A percentile compares a stretch with the other conserved stretches of the same genome.
Conservation (phyloP, 2,329 filamentous ascomycete species). For the Talaromyces funiculosus region DNA sequence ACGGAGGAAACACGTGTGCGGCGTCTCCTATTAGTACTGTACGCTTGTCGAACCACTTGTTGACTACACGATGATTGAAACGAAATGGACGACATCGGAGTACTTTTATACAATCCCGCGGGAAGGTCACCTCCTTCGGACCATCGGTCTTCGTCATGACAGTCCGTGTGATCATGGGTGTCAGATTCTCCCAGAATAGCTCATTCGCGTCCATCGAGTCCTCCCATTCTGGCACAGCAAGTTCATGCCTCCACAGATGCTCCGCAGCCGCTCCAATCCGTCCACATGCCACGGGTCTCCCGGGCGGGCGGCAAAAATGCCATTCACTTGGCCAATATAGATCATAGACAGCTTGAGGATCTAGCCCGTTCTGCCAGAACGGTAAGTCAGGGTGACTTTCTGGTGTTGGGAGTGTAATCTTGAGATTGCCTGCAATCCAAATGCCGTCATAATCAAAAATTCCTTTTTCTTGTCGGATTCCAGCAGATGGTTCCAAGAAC, state of each 20-base stretch:
- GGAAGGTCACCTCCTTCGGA: constrained; percentile 16
- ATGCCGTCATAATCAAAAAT: constrained; percentile 22
- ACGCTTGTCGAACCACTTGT: constrained; percentile 20
- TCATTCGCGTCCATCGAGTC: constrained; percentile 15
- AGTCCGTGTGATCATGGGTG: constrained; percentile 9
- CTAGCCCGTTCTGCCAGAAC: constrained; percentile 24
- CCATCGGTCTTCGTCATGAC: neutral
- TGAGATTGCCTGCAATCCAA: constrained; percentile 27
- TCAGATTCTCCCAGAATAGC: constrained; percentile 13
- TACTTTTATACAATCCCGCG: constrained; percentile 23
- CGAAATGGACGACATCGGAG: constrained; percentile 22
- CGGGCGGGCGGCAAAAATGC: constrained; percentile 24
- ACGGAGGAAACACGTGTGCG: constrained; percentile 25
- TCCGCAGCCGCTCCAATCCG: constrained; percentile 25
- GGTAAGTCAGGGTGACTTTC: constrained; percentile 25
- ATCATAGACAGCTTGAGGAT: constrained; percentile 24
- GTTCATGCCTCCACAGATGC: constrained; percentile 30
- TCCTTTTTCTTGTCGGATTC: constrained; percentile 19
- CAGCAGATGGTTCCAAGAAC: constrained; percentile 24
- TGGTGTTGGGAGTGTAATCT: constrained; percentile 22
- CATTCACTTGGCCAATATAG: constrained; percentile 26
- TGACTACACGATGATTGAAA: constrained; percentile 21
- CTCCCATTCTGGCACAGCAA: constrained; percentile 23
- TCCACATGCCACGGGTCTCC: constrained; percentile 15
- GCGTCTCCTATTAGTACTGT: constrained; percentile 23